A percentile compares a stretch with the other conserved stretches of the same genome.
Evolutionary conservation across 129 eudicot species (phyloP).

Genomic region (Saussurea involucrata): DNA sequence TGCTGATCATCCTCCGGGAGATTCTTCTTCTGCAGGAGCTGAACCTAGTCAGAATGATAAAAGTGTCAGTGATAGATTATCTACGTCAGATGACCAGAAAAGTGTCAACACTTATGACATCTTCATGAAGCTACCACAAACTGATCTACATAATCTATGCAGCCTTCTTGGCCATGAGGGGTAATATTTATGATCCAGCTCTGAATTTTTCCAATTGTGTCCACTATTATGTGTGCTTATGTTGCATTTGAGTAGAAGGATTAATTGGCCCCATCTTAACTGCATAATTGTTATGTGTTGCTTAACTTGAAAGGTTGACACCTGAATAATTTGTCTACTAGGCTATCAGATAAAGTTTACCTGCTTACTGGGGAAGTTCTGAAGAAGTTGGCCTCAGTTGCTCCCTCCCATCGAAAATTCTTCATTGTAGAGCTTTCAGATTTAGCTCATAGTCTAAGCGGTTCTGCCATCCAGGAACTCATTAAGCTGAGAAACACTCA

Average conservation of each 20-base stretch:
- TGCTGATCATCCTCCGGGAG: constrained; percentile 35
- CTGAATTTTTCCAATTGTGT: not conserved
- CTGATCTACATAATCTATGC: constrained; percentile 80
- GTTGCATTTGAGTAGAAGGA: not conserved
- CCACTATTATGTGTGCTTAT: not conserved
- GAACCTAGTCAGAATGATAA: constrained; percentile 42
- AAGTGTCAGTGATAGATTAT: constrained; percentile 29
- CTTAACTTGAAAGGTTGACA: constrained; percentile 3
- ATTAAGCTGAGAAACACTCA: constrained; percentile 71
- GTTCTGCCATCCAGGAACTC: constrained; percentile 82
- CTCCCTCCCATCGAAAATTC: constrained; percentile 70
- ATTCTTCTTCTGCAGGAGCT: constrained; percentile 31
- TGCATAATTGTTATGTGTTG: not conserved
- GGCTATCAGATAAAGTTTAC: constrained; percentile 98
- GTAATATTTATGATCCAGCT: constrained; percentile 34
- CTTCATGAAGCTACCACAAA: constrained; percentile 64
- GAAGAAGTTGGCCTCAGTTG: constrained; percentile 79
- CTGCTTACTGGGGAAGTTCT: constrained; percentile 83
- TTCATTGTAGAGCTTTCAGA: constrained; percentile 81
- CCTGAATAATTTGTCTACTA: constrained; percentile 17
- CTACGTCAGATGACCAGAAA: constrained; percentile 49
- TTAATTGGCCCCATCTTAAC: not conserved
- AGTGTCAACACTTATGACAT: constrained; percentile 42
- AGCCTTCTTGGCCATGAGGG: constrained; percentile 96
- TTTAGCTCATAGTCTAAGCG: constrained; percentile 69